Evolutionary conservation across 2,329 filamentous ascomycete genomes (phyloP), one percentile per base, ranked within the genome.

Genomic region (Thielaviopsis punctulata): DNA sequence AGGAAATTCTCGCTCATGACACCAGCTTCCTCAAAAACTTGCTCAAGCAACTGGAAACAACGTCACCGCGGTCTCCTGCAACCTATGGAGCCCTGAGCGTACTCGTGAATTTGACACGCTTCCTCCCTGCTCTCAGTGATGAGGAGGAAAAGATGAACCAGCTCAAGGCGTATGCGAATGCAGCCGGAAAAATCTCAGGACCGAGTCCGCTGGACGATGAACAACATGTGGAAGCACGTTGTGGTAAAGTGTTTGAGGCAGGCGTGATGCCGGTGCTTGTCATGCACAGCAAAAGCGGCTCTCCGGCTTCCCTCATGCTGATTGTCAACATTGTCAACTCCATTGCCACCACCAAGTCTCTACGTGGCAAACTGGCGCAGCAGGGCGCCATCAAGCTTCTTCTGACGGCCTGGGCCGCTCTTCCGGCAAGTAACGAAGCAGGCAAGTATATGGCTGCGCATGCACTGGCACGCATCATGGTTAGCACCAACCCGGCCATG

Each of bases 111-210:
- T 69, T 98, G 49, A 94, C 87, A 13, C 73, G 77, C 25, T 96
- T 94, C 63, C 75, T 78, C 41, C 88, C 88, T 6, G 71, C 72
- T 7, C 72, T 89, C 41, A 82, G 86, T 0, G 90, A 95, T 57
- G 92, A 98, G 65, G 84, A 95, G 60, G 92, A 90, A 68, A 87
- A 86, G 61, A 86, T 98, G 69, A 77, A 77, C 5, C 86, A 98
- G 63, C 75, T 98, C 45, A 95, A 94, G 69, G 86, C 88, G 2
- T 98, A 96, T 60, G 92, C 92, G 13, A 86, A 94, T 62, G 84
- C 87, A 0, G 80, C 81, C 4, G 88, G 86, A 60, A 76, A 77
- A 56, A 62, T 75, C n/a, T 63, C 71, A 0, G 68, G 73, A 2
- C 70, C 75, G 0, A 79, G 89, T 61, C 77, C 79, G 7, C 70